Evolutionary conservation across 2,329 filamentous ascomycete genomes (phyloP), one percentile per base, ranked within the genome.

Genomic region (Arthrobotrys megalospora): DNA sequence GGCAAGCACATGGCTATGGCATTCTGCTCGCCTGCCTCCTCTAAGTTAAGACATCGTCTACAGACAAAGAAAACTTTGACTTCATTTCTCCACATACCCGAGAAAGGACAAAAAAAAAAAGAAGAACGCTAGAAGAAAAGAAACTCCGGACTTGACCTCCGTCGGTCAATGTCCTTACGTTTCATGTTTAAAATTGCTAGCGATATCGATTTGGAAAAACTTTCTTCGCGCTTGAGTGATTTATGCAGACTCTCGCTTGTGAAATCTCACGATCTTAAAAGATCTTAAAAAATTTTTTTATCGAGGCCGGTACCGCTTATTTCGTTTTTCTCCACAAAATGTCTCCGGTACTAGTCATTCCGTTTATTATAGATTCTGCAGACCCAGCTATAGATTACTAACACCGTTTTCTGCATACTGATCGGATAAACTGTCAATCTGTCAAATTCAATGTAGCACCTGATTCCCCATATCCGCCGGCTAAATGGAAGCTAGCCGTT

Each of bases 401-500:
- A 45, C 43, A 60, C 53, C 60, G 14, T 67, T 62, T 75, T 28
- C 52, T 53, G 63, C 45, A n/a, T 28, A 63, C 14, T 38, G 28
- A 62, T 68, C 70, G 70, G 70, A 75, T 75, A 75, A 67, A 67
- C 53, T 63, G 14, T 14, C 34, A 24, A 65, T 63, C 36, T 43
- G 55, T 60, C 55, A 60, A 63, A 50, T 41, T 21, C 34, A 52
- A 12, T 24, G 41, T 41, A 19, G 62, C 67, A 72, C 75, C 67
- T 78, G 75, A 78, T 78, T 72, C 75, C 75, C 75, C 75, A 78
- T 72, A 78, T 55, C 75, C 75, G 75, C 67, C 75, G 75, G 75
- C 62, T 78, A 78, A 78, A 72, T 78, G 75, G 70, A 68, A 78
- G 75, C 75, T 78, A 69, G 38, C 67, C 67, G 67, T 66, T 16